These are phyloP conservation scores for Saraca asoca DNA, from an alignment of 331 rosid genomes.

Conservation along the genomic window DNA sequence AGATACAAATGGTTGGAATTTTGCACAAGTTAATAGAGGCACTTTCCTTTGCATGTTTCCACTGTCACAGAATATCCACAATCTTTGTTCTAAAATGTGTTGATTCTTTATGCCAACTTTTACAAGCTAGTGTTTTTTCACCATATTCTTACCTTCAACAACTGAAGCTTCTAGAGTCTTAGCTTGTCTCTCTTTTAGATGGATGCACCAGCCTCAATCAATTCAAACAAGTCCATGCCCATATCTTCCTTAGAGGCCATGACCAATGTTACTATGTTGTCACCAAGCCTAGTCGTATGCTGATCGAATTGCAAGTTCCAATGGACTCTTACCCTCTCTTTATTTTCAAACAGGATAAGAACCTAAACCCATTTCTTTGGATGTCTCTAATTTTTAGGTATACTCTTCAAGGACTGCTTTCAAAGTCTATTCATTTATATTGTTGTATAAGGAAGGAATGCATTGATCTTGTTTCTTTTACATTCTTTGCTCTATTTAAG, in stretches of 20 bases:
- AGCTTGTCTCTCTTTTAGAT: conserved; percentile 28
- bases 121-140: background rate
- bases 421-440: conserved; percentile 37
- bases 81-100: background rate
- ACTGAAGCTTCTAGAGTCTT: conserved; percentile 33
- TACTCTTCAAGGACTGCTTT: conserved; percentile 36
- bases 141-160: background rate
- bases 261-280: conserved; percentile 47
- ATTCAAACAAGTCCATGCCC: conserved; percentile 45
- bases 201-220: conserved; percentile 34
- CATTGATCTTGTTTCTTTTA: conserved; percentile 43
- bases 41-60: background rate
- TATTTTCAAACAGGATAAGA: conserved; percentile 43
- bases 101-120: background rate
- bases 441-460: conserved; percentile 35
- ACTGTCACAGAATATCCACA: background rate
- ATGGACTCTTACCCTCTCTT: conserved; percentile 44
- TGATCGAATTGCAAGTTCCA: conserved; percentile 36
- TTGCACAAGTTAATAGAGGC: background rate
- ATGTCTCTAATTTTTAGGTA: conserved; percentile 47
- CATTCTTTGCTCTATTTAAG: conserved; percentile 45
- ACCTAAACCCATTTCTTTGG: conserved; percentile 51
- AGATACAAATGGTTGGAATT: background rate
- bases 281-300: conserved; percentile 45
- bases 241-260: conserved; percentile 36